Evolutionary conservation across 176 grass and related monocot species (phyloP), one percentile per base, ranked within the genome.

Genomic region (Rhynchospora tenuis): DNA sequence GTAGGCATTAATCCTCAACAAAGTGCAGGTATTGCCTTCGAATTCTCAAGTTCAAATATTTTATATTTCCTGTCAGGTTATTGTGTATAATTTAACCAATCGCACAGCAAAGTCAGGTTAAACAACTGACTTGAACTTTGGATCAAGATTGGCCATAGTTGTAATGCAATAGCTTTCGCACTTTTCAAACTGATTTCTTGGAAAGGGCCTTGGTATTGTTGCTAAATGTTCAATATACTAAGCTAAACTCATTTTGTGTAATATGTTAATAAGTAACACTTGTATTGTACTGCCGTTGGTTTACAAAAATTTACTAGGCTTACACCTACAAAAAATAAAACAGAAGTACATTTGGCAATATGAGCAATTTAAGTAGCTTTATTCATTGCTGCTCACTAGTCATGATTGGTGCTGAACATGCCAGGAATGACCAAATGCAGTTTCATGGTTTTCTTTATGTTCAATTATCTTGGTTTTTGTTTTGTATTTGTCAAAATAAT

Each of bases 1-100:
- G 93, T 98, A 69, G 93, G 96, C 46, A 95, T 98, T 83, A 95
- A 98, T 75, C 96, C 93, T 38, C 96, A 98, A 77, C 96, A 98
- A 91, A 98, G 96, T 89, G 96, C 96, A 86, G 96, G 96, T 98
- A 92, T 3, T 7, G 16, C 73, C 78, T 69, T 15, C 7, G 1
- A 3, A 85, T 55, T 59, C 24, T 27, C 46, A 59, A 7, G 7
- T 9, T 14, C 9, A 58, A 2, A 43, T 75, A 5, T 60, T 76
- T 58, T 75, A 20, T 86, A 31, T 73, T 57, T 33, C 0, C 6
- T 80, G 28, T 20, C 42, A 29, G 14, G 28, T 29, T 29, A 29
- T 76, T 76, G 48, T 55, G 3, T 76, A 55, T 76, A 59, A 33
- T 33, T 61, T 70, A 64, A 54, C 63, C 61, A 81, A 59, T 81